Percentiles rank a stretch among this genome's conserved stretches.
Conservation (phyloP, 2,329 filamentous ascomycete genomes). For the Xylaria sp. region DNA sequence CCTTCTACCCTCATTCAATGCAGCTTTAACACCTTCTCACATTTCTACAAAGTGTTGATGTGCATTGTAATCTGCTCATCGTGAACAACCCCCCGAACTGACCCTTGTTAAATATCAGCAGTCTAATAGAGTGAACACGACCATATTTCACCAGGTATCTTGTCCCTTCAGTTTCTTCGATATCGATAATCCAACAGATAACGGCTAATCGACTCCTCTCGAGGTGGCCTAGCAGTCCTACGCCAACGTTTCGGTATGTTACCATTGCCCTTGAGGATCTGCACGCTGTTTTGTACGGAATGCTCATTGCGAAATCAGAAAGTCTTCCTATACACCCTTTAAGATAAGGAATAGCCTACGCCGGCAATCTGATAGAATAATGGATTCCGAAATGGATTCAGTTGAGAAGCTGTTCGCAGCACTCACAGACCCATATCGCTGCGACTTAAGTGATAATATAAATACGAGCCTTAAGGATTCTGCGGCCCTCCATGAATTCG, state of each 20-base stretch:
- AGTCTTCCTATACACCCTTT: too few species aligned
- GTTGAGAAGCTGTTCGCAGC: slow-evolving; percentile 27
- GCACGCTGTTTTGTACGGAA: not conserved
- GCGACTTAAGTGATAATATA: not conserved
- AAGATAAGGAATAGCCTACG: not conserved
- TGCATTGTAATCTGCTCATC: not conserved
- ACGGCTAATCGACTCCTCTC: not conserved
- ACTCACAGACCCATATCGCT: not conserved
- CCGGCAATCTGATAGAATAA: not conserved
- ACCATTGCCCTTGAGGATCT: not conserved
- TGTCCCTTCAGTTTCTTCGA: not conserved
- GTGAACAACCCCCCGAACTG: not conserved
- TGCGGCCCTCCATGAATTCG: not conserved
- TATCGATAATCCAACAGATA: not conserved
- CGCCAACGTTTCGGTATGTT: not conserved
- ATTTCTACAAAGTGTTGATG: not conserved
- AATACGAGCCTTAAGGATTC: not conserved
- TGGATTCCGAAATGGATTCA: not conserved
- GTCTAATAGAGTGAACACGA: not conserved
- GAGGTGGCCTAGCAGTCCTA: not conserved
- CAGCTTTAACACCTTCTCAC: not conserved
- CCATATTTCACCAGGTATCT: not conserved
- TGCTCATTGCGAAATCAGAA: not conserved
- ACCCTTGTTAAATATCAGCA: not conserved
- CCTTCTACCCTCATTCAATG: not conserved